Evolutionary conservation across 352 stramenopile species (phyloP).

Genomic region (Hyaloperonospora arabidopsidis): DNA sequence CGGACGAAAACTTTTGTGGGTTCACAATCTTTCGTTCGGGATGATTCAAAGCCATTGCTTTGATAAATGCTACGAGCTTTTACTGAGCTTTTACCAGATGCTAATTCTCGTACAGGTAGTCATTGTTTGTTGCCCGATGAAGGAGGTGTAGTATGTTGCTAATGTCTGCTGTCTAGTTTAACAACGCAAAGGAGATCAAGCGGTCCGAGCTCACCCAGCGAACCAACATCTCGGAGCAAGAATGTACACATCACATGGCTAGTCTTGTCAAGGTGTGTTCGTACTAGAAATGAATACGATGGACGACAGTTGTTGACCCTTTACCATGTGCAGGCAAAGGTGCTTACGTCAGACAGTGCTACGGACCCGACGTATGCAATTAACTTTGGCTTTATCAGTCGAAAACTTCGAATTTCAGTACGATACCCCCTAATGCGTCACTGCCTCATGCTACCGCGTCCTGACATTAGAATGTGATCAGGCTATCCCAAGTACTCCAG

Average conservation of each 20-base stretch:
- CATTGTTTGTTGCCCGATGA: neutral
- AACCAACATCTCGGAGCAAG: slow-evolving; percentile 54
- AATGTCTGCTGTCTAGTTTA: slow-evolving; percentile 43
- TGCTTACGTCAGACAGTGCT: slow-evolving; percentile 28
- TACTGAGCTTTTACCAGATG: slow-evolving; percentile 82
- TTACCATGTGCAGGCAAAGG: slow-evolving; percentile 27
- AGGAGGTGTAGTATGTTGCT: neutral
- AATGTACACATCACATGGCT: slow-evolving; percentile 55
- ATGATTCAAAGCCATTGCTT: slow-evolving; percentile 62
- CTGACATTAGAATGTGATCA: slow-evolving; percentile 9
- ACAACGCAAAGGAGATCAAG: slow-evolving; percentile 35
- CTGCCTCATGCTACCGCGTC: neutral
- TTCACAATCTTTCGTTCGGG: slow-evolving; percentile 71
- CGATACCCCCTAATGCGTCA: slow-evolving; percentile 2
- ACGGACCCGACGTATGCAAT: slow-evolving; percentile 30
- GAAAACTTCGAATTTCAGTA: slow-evolving; percentile 48
- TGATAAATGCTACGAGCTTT: slow-evolving; percentile 72
- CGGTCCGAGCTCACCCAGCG: slow-evolving; percentile 31
- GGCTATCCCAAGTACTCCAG: slow-evolving; percentile 51
- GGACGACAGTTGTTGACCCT: neutral
- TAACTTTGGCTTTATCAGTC: slow-evolving; percentile 42
- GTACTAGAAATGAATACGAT: neutral
- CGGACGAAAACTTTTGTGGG: slow-evolving; percentile 70
- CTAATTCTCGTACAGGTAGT: slow-evolving; percentile 62
- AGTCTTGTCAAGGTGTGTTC: slow-evolving; percentile 67